Conservation (phyloP, 2,329 filamentous ascomycete species). For the Aspergillus aculeatus region DNA sequence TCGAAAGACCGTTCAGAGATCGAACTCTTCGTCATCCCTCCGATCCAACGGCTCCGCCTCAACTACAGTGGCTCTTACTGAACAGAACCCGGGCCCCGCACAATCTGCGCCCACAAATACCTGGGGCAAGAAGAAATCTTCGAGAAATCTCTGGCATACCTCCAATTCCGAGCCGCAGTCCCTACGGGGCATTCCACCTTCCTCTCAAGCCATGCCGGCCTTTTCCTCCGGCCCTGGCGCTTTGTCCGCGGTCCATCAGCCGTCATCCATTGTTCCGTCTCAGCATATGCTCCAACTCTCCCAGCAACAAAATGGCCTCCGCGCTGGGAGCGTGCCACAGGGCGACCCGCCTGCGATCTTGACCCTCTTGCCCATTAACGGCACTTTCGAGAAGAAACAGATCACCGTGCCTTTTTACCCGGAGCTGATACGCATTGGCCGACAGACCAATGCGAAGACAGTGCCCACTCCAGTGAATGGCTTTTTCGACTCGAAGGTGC, state of each 20-base stretch:
- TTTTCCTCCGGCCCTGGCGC: conserved; percentile 59
- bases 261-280: conserved; percentile 62
- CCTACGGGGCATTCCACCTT: conserved; percentile 60
- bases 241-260: conserved; percentile 63
- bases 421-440: conserved; percentile 91
- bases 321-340: conserved; percentile 45
- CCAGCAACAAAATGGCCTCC: conserved; percentile 60
- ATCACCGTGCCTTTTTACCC: conserved; percentile 90
- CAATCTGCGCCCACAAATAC: conserved; percentile 20
- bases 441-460: conserved; percentile 96
- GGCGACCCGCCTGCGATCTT: conserved; percentile 71
- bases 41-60: conserved; percentile 59
- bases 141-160: conserved; percentile 61
- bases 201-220: conserved; percentile 61
- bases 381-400: conserved; percentile 95
- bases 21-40: conserved; percentile 87
- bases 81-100: conserved; percentile 29
- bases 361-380: conserved; percentile 85
- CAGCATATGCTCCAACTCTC: conserved; percentile 67
- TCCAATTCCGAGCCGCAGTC: conserved; percentile 66
- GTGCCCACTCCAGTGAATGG: conserved; percentile 87
- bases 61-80: conserved; percentile 30
- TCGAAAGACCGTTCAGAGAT: conserved; percentile 80
- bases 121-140: conserved; percentile 48
- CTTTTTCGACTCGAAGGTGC: conserved; percentile 96